Evolutionary conservation across 345 rosid species (phyloP).

Genomic region (Erodium maritimum): DNA sequence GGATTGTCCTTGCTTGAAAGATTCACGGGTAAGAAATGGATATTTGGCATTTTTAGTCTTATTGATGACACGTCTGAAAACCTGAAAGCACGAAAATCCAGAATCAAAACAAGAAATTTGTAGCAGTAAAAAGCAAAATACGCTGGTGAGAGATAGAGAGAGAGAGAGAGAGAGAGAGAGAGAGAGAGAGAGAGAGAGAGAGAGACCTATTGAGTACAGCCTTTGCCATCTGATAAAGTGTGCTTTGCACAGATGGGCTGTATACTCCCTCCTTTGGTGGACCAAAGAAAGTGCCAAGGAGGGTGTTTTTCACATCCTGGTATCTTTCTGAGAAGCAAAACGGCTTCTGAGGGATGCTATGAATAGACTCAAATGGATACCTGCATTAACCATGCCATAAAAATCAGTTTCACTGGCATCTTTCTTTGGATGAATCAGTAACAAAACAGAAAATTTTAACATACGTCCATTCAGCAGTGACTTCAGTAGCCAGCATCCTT

Average conservation of each 20-base stretch:
- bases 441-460: slow-evolving; percentile 1
- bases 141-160: slow-evolving; percentile 2
- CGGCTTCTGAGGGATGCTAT: slow-evolving; percentile 38
- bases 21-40: slow-evolving; percentile 85
- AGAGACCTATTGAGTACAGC: slow-evolving; percentile 63
- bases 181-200: slow-evolving; percentile 11
- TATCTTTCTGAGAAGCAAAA: slow-evolving; percentile 59
- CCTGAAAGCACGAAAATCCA: slow-evolving; percentile 28
- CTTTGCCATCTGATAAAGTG: slow-evolving; percentile 72
- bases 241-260: slow-evolving; percentile 93
- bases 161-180: slow-evolving; percentile 24
- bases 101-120: background rate
- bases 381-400: background rate
- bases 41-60: slow-evolving; percentile 76
- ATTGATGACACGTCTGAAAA: slow-evolving; percentile 56
- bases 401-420: background rate
- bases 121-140: background rate
- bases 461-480: slow-evolving; percentile 86
- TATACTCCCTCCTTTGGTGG: slow-evolving; percentile 73
- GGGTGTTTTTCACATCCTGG: slow-evolving; percentile 41
- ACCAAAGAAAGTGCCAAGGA: slow-evolving; percentile 68
- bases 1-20: slow-evolving; percentile 58
- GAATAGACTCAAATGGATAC: background rate
- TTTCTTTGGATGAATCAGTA: background rate
- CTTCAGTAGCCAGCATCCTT: slow-evolving; percentile 82